A percentile compares a stretch with the other conserved stretches of the same genome.
phyloP scores from a whole-genome alignment of 2,329 filamentous ascomycete species.

The Alternaria solani region DNA sequence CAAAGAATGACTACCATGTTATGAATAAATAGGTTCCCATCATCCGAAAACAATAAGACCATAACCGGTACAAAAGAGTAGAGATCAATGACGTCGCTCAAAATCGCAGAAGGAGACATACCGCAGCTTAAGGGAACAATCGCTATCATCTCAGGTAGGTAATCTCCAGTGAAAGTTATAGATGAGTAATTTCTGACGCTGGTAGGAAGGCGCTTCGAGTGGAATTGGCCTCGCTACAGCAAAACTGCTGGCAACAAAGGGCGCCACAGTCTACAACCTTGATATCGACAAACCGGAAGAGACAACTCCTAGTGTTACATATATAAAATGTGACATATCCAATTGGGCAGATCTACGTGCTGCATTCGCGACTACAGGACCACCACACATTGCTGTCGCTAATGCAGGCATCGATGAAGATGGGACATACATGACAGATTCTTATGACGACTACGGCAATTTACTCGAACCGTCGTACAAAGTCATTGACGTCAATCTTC shows the following conservation, averaged over 20 bases:
- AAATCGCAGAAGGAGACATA: neutral
- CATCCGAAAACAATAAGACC: neutral
- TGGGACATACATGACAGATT: constrained; percentile 40
- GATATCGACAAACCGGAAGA: neutral
- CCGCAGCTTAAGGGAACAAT: neutral
- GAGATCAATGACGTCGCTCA: neutral
- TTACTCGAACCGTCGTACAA: constrained; percentile 39
- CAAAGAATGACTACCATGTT: neutral
- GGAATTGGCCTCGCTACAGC: neutral
- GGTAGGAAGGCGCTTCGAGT: constrained; percentile 2
- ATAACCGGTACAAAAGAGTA: neutral
- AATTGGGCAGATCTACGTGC: neutral
- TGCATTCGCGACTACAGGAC: neutral
- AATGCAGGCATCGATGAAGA: constrained; percentile 49
- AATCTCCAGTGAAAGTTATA: too few species aligned
- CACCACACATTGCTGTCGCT: constrained; percentile 42
- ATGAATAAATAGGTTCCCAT: neutral
- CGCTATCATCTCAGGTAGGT: neutral
- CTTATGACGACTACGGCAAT: constrained; percentile 36
- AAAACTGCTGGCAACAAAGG: neutral
- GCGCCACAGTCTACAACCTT: neutral
- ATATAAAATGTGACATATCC: neutral
- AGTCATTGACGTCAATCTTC: constrained; percentile 49
- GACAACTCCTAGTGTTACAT: neutral
- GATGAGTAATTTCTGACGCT: neutral